Evolutionary conservation across 129 eudicot species (phyloP), one percentile per base, ranked within the genome.

Genomic region (Escallonia herrerae): DNA sequence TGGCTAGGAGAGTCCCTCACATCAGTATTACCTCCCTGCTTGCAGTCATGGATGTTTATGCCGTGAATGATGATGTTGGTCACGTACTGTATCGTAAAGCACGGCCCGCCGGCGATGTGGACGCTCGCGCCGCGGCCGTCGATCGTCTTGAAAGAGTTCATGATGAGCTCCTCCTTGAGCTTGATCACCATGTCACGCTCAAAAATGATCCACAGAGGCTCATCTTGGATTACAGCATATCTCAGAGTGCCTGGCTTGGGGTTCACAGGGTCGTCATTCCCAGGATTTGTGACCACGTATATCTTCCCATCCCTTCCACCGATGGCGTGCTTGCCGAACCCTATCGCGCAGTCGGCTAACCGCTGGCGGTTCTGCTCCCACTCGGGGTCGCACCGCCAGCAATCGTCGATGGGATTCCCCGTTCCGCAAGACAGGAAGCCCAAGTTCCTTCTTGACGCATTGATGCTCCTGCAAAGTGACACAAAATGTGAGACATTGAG

Each of bases 371-470:
- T 86, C 45, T 73, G 67, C 40, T 73, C 83, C 97, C 97, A 90
- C 9, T 72, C 56, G 13, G 74, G 69, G 80, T 90, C 97, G 60
- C 97, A 90, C 6, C 97, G 71, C 97, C 97, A 90, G 56, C 97
- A 90, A 71, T 90, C 97, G 71, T 90, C 97, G 3, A 90, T 86
- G 0, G 97, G 97, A 64, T 90, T 90, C 3, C 97, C 97, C 3
- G 89, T 86, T 51, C 91, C 89, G 67, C 95, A 86, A 0, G 95
- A 83, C 22, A 90, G 64, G 67, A 80, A 86, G 13, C 87, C 95
- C 60, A 86, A 48, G 15, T 80, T 90, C 74, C 97, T 83, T 58
- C 85, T 82, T 3, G 90, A 71, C 48, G 80, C 84, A 66, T 87
- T 78, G 47, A 80, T 56, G 38, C 62, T 60, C 82, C 82, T 77